Evolutionary conservation across 345 rosid genomes (phyloP).

Genomic region (Carallia pectinifolia): DNA sequence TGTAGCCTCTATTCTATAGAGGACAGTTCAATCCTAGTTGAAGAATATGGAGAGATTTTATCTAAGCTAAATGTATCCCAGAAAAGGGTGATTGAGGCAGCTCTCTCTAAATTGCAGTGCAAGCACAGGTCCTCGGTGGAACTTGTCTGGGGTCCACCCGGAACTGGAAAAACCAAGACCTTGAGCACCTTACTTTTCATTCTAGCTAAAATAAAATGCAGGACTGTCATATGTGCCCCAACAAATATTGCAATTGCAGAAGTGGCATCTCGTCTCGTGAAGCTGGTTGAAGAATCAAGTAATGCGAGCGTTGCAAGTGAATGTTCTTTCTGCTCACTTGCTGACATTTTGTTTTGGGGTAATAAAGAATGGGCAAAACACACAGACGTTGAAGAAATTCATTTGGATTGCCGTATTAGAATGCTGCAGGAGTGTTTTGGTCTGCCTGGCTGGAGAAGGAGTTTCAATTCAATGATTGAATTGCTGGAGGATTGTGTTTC

Average conservation of each 20-base stretch:
- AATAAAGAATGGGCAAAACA: slow-evolving; percentile 38
- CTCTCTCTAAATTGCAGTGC: slow-evolving; percentile 27
- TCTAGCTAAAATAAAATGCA: slow-evolving; percentile 35
- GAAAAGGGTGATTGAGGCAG: slow-evolving; percentile 19
- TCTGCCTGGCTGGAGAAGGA: slow-evolving; percentile 26
- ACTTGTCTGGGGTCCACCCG: slow-evolving; percentile 58
- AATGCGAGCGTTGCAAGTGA: not conserved
- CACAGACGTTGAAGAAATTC: slow-evolving; percentile 33
- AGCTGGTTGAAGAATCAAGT: slow-evolving; percentile 30
- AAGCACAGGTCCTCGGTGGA: slow-evolving; percentile 31
- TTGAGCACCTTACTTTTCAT: slow-evolving; percentile 27
- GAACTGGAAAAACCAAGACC: slow-evolving; percentile 58
- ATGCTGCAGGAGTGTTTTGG: slow-evolving; percentile 31
- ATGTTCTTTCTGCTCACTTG: slow-evolving; percentile 15
- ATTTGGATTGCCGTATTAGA: slow-evolving; percentile 41
- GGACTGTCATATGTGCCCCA: slow-evolving; percentile 45
- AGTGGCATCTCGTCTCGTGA: slow-evolving; percentile 42
- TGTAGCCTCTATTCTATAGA: slow-evolving; percentile 16
- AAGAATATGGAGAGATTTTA: not conserved
- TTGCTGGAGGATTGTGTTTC: slow-evolving; percentile 29
- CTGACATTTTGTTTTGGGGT: slow-evolving; percentile 44
- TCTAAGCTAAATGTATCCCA: slow-evolving; percentile 38
- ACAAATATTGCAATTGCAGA: slow-evolving; percentile 51
- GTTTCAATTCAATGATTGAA: slow-evolving; percentile 23
- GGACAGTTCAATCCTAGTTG: not conserved